These are phyloP conservation scores for Lentinula sp. DNA, from an alignment of 768 basidiomycete genomes.

Conservation along the genomic window DNA sequence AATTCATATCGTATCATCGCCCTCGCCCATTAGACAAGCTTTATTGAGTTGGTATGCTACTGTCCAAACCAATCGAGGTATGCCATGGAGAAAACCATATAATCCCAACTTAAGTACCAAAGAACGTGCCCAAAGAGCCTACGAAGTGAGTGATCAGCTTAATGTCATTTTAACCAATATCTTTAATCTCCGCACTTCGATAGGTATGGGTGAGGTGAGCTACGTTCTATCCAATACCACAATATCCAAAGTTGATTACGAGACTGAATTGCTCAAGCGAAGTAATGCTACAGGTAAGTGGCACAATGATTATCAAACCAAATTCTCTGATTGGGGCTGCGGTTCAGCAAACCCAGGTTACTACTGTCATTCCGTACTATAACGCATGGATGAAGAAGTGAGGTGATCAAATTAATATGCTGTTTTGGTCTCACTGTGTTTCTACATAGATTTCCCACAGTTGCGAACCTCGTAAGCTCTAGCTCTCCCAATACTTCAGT, in stretches of 20 bases:
- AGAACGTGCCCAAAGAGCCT: slow-evolving; percentile 78
- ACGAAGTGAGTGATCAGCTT: slow-evolving; percentile 56
- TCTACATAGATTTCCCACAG: slow-evolving; percentile 67
- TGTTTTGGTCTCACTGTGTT: slow-evolving; percentile 1
- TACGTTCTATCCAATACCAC: neutral
- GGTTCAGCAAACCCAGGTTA: slow-evolving; percentile 90
- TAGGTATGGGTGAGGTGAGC: slow-evolving; percentile 4
- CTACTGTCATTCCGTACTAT: slow-evolving; percentile 92
- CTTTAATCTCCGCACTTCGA: neutral
- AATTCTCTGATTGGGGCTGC: neutral
- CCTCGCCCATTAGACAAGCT: slow-evolving; percentile 37
- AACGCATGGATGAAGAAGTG: slow-evolving; percentile 81
- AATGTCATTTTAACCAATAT: neutral
- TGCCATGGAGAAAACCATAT: slow-evolving; percentile 89
- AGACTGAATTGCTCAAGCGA: neutral
- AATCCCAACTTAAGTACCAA: slow-evolving; percentile 45
- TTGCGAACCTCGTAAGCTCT: slow-evolving; percentile 63
- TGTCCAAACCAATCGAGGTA: slow-evolving; percentile 63
- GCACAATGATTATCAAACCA: too few relatives aligned
- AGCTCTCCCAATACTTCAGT: slow-evolving; percentile 7
- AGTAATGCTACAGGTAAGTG: neutral
- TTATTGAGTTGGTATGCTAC: slow-evolving; percentile 68
- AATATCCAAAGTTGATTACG: neutral
- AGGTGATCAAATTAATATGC: slow-evolving; percentile 14
- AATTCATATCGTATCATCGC: slow-evolving; percentile 39